Base-by-base conservation (phyloP, 2,329 filamentous ascomycete species). In the Diaporthe longicolla region DNA sequence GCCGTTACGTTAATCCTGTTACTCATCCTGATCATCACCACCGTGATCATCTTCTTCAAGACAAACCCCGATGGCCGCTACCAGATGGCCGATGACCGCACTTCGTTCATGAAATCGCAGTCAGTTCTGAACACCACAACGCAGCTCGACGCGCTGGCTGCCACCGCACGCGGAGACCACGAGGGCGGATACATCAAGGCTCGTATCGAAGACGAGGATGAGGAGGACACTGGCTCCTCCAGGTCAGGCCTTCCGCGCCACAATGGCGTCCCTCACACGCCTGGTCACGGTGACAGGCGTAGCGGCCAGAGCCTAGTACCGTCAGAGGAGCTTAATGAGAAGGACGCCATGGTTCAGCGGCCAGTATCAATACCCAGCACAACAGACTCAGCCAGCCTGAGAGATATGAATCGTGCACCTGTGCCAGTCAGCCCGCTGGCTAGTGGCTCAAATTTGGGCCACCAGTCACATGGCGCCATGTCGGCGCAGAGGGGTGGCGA, bases 41-140 rank as follows among this genome's bases (percentile, higher is more conserved):
- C 85, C 5, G 77, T 80, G 19, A 74, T 95, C 78, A 93, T 94
- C 66, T 89, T 97, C 77, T 89, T 93, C 80, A 93, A 93, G 75
- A 95, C 95, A 88, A 95, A 97, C 83, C 94, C 94, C 21, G 94
- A 97, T 81, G 93, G 91, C 29, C 91, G 94, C 73, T 97, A 97
- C 84, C 94, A 96, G 82, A 96, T 97, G 94, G 92, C 93, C 73
- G 94, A 97, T 80, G 94, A 97, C 84, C 92, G 94, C 79, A 93
- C 93, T 71, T 96, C 94, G 17, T 97, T 97, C 86, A 96, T 97
- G 89, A 97, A 97, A 86, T 96, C 94, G 35, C 93, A 95, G 80
- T 92, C 93, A 13, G 91, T 94, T 78, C 87, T 97, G 65, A 89
- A 82, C 21, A 83, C 83, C 40, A 93, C 92, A 19, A 95, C 93